Base-by-base conservation (phyloP, 148 eudicot species). In the Vaccinium darrowii region DNA sequence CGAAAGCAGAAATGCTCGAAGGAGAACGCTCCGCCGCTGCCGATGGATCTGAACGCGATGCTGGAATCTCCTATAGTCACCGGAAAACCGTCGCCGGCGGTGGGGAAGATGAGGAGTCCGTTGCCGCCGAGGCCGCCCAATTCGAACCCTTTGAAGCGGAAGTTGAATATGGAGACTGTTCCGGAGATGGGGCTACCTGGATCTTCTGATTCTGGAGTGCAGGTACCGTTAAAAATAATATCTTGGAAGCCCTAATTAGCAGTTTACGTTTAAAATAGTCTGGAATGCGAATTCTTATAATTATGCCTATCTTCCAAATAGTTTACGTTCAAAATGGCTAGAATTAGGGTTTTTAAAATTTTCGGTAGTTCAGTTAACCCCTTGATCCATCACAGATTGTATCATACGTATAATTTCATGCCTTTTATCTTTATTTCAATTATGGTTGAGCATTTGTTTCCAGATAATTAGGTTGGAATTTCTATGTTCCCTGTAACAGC, bases 171-270 rank as follows among this genome's bases (percentile, higher is more conserved):
- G n/a, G 97, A 94, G 57, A 43, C 87, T 8, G 82, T 85, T 21
- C 79, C 84, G 2, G 96, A 92, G 21, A 84, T 52, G 67, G 88
- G 87, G 3, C 84, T 82, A 5, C 73, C 82, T 18, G 87, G 89
- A 49, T 89, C 79, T 56, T 89, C 90, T 47, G 98, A 96, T 88
- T 88, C 98, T 13, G 98, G 94, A 18, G 99, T 97, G 56, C 88
- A 90, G 94, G 98, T 95, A 84, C 47, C 53, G 4, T 49, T 3
- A 19, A 63, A 79, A 49, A 27, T 74, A 33, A 58, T 54, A 16
- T 2, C n/a, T 60, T 76, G n/a, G 19, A 76, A 52, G 79, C 78
- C 50, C 79, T 30, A 72, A 16, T 58, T 84, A 16, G 74, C 36
- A 27, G 25, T 57, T 76, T 85, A 33, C 36, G 16, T 21, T 50